Evolutionary conservation across 1,284 basidiomycete species (phyloP), one percentile per base, ranked within the genome.

Genomic region (Salmacisia buchloeana): DNA sequence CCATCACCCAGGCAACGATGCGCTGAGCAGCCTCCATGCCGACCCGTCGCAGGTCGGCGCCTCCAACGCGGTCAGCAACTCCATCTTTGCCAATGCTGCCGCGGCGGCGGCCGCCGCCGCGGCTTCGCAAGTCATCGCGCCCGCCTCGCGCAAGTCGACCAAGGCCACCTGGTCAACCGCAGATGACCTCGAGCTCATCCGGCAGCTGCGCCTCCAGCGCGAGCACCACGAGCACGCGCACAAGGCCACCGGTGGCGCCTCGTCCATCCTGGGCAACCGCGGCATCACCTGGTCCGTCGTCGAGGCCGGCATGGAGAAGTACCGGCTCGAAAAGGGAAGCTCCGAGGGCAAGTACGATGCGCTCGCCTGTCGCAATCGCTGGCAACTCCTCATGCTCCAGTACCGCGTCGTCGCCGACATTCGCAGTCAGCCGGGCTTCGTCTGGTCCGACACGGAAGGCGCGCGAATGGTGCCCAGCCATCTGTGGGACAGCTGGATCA

Each of bases 171-270:
- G 49, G 49, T 29, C 49, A 27, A 31, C 49, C 27, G 25, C 49
- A 9, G 49, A 54, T 31, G 49, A 54, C 29, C 49, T 54, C 49
- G 49, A 54, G 49, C 49, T 54, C 49, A 54, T 54, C 49, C 49
- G 49, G 15, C 49, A 54, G 27, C 49, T 54, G 13, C 49, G 49
- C 13, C 25, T 54, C 49, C 49, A 54, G 29, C 49, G 49, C 27
- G 49, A 54, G 34, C 3, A 7, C 29, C 25, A 54, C 27, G 49
- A 54, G 25, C 23, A 33, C 10, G 49, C 49, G 3, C 13, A 18
- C 49, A 54, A 54, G 13, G 49, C 49, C 27, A 54, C 31, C 49
- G 49, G 49, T 2, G 49, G 49, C 29, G 21, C 49, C 5, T 31
- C 49, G 2, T 54, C 49, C 15, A 54, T 54, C 27, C 27, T 54